phyloP scores from a whole-genome alignment of 2,329 filamentous ascomycete species.

The Tolypocladium ovalisporum region DNA sequence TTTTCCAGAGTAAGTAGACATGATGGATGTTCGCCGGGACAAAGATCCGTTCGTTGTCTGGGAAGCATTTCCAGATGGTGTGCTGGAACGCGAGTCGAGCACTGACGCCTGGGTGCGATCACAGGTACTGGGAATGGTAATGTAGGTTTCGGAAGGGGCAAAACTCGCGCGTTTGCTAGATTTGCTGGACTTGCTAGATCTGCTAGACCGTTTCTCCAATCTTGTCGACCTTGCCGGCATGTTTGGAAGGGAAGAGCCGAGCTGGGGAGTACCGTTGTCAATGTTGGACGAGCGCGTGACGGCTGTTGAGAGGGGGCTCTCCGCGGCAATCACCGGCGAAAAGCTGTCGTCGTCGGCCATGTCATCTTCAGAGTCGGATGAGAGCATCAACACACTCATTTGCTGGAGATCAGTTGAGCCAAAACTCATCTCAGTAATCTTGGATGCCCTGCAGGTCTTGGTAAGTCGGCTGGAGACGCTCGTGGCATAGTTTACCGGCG shows the following conservation, averaged over 20 bases:
- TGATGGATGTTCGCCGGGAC: slow-evolving; percentile 17
- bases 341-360: slow-evolving; percentile 6
- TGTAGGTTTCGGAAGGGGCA: slow-evolving; percentile 28
- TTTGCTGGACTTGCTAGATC: slow-evolving; percentile 15
- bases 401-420: slow-evolving; percentile 40
- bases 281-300: neutral
- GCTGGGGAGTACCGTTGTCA: slow-evolving; percentile 2
- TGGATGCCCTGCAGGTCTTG: slow-evolving; percentile 41
- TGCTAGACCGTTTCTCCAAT: neutral
- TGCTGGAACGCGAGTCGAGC: slow-evolving; percentile 12
- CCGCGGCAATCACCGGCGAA: slow-evolving; percentile 4
- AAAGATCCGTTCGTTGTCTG: slow-evolving; percentile 12
- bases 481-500: slow-evolving; percentile 28
- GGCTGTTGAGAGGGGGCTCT: neutral
- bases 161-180: slow-evolving; percentile 29
- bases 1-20: slow-evolving; percentile 27
- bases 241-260: slow-evolving; percentile 2
- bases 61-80: slow-evolving; percentile 12
- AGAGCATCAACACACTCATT: slow-evolving; percentile 45
- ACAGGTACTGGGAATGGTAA: slow-evolving; percentile 23
- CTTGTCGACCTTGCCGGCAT: slow-evolving; percentile 8
- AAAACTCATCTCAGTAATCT: slow-evolving; percentile 33
- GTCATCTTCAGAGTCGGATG: slow-evolving; percentile 46
- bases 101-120: slow-evolving; percentile 2
- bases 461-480: slow-evolving; percentile 47